A percentile compares a stretch with the other conserved stretches of the same genome.
phyloP scores from a whole-genome alignment of 768 basidiomycete genomes.

The Steccherinum ochraceum region DNA sequence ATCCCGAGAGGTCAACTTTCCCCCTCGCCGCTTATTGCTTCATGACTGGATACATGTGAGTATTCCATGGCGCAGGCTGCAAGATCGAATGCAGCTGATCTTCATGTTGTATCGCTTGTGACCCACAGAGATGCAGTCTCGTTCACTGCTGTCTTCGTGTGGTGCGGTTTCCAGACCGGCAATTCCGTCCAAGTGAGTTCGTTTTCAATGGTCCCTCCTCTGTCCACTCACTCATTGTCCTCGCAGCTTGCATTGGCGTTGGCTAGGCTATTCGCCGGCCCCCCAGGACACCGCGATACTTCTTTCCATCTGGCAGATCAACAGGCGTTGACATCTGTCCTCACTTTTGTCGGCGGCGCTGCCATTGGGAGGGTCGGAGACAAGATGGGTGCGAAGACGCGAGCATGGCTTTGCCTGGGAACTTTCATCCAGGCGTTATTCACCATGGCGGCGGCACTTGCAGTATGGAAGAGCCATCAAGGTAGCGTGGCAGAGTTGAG shows the following conservation, averaged over 20 bases:
- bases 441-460: slow-evolving; percentile 66
- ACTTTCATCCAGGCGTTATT: slow-evolving; percentile 72
- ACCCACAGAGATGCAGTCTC: slow-evolving; percentile 55
- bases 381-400: slow-evolving; percentile 63
- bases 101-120: neutral
- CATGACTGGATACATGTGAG: slow-evolving; percentile 77
- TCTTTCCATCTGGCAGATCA: slow-evolving; percentile 77
- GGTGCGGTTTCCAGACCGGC: slow-evolving; percentile 84
- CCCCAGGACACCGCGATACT: slow-evolving; percentile 39
- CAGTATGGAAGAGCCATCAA: slow-evolving; percentile 66
- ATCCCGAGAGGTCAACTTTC: slow-evolving; percentile 41
- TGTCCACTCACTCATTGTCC: neutral
- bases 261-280: slow-evolving; percentile 65
- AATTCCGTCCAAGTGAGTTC: slow-evolving; percentile 56
- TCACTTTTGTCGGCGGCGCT: slow-evolving; percentile 75
- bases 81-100: too few species aligned
- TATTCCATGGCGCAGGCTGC: slow-evolving; percentile 10
- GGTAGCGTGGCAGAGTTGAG: slow-evolving; percentile 45
- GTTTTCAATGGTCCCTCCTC: neutral
- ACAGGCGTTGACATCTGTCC: slow-evolving; percentile 75
- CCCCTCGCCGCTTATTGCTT: slow-evolving; percentile 65
- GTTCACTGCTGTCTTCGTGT: slow-evolving; percentile 76
- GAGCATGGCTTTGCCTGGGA: slow-evolving; percentile 67
- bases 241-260: slow-evolving; percentile 70
- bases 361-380: slow-evolving; percentile 83